These are phyloP conservation scores for Blastobotrys parvus DNA, from an alignment of 805 yeast species.

Conservation along the genomic window DNA sequence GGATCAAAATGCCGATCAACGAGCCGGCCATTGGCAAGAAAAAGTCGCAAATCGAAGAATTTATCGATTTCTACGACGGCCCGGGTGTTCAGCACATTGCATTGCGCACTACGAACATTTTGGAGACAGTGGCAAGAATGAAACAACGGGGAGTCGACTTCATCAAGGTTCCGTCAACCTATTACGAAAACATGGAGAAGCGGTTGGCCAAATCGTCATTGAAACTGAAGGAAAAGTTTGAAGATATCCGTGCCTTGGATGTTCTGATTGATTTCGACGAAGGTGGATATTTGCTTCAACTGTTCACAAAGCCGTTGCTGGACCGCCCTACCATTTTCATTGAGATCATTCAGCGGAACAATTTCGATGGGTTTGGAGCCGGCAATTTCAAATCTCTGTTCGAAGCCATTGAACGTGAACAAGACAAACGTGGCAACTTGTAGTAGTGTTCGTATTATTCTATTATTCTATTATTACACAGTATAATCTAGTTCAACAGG, in stretches of 20 bases:
- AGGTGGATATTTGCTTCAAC: constrained; percentile 66
- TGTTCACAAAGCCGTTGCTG: constrained; percentile 67
- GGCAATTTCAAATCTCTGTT: constrained; percentile 80
- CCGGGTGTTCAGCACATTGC: constrained; percentile 87
- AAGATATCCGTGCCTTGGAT: constrained; percentile 36
- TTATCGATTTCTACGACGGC: constrained; percentile 62
- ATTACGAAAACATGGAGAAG: constrained; percentile 44
- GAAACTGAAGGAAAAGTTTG: constrained; percentile 44
- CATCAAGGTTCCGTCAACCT: constrained; percentile 47
- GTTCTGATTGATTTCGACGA: constrained; percentile 74
- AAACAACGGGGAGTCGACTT: constrained; percentile 61
- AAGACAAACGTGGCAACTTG: constrained; percentile 55
- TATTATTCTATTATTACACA: no score
- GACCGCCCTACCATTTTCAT: constrained; percentile 78
- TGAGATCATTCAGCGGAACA: constrained; percentile 71
- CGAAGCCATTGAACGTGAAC: constrained; percentile 75
- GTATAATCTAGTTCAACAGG: constrained; percentile 9
- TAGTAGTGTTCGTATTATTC: constrained; percentile 4
- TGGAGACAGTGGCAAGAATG: constrained; percentile 46
- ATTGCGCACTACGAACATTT: constrained; percentile 51
- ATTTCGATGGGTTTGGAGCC: constrained; percentile 82
- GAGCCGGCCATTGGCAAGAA: constrained; percentile 68
- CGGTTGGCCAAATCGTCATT: constrained; percentile 40
- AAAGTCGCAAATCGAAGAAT: constrained; percentile 77
- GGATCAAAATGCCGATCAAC: constrained; percentile 72